Conservation (phyloP, 371 early-diverging fungal species). For the Smittium mucronatum region DNA sequence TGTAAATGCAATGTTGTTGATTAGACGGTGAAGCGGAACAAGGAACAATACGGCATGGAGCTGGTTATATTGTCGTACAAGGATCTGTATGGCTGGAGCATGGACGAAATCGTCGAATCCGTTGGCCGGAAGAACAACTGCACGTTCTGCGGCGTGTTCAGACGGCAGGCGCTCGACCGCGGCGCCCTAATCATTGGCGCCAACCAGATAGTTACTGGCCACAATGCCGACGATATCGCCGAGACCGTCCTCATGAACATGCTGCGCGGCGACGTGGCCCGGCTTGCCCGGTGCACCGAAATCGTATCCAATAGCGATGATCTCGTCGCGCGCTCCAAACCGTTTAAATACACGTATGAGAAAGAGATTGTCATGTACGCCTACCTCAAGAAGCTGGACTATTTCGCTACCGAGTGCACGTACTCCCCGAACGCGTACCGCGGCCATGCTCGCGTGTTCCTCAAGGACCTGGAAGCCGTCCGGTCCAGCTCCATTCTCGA, state of each 20-base stretch:
- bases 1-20: too few species aligned
- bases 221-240: slow-evolving; percentile 99
- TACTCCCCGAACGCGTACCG: slow-evolving; percentile 99
- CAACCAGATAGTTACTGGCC: slow-evolving; percentile 97
- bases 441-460: slow-evolving; percentile 89
- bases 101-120: slow-evolving; percentile 95
- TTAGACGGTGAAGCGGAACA: slow-evolving; percentile 87
- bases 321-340: slow-evolving; percentile 82
- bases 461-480: slow-evolving; percentile 94
- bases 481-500: slow-evolving; percentile 88
- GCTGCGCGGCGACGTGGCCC: slow-evolving; percentile 91
- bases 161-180: slow-evolving; percentile 96
- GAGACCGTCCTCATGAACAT: slow-evolving; percentile 99
- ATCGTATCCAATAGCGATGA: slow-evolving; percentile 71
- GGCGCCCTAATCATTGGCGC: slow-evolving; percentile 86
- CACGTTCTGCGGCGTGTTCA: slow-evolving; percentile 98
- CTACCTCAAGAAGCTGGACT: slow-evolving; percentile 96
- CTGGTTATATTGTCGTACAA: slow-evolving; percentile 90
- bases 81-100: slow-evolving; percentile 95
- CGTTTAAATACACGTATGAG: slow-evolving; percentile 98
- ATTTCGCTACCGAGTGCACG: slow-evolving; percentile 98
- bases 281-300: slow-evolving; percentile 88
- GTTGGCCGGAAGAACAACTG: slow-evolving; percentile 97
- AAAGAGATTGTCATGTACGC: slow-evolving; percentile 99
- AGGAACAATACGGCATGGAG: slow-evolving; percentile 84